Percentiles rank a stretch among this genome's conserved stretches.
These are phyloP conservation scores for Ambrosia trifida DNA, from an alignment of 129 eudicot genomes.

Conservation along the genomic window DNA sequence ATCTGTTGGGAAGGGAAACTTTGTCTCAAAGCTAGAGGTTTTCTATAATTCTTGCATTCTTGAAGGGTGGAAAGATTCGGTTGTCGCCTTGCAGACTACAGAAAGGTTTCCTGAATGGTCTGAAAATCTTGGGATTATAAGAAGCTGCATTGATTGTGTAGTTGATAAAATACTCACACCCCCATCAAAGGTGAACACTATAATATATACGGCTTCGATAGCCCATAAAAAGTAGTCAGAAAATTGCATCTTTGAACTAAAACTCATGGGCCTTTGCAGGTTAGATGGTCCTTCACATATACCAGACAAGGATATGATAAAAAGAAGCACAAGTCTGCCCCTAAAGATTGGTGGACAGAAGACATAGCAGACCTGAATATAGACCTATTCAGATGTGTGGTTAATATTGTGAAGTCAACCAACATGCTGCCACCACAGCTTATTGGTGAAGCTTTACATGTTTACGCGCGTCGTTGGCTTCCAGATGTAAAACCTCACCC, in stretches of 20 bases:
- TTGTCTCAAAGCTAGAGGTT: slow-evolving; percentile 55
- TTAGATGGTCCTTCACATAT: slow-evolving; percentile 83
- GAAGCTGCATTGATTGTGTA: slow-evolving; percentile 77
- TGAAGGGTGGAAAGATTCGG: slow-evolving; percentile 77
- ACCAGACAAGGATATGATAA: slow-evolving; percentile 69
- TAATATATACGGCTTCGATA: neutral
- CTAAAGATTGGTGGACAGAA: slow-evolving; percentile 98
- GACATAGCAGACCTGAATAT: slow-evolving; percentile 69
- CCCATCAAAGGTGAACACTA: slow-evolving; percentile 52
- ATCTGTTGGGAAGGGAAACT: slow-evolving; percentile 57
- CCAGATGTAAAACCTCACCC: slow-evolving; percentile 39
- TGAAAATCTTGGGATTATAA: slow-evolving; percentile 73
- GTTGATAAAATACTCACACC: slow-evolving; percentile 75
- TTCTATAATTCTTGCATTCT: slow-evolving; percentile 74
- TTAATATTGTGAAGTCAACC: slow-evolving; percentile 55
- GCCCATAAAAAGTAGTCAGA: neutral
- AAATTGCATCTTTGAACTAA: slow-evolving; percentile 6
- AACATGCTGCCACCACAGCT: slow-evolving; percentile 68
- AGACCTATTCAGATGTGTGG: slow-evolving; percentile 67
- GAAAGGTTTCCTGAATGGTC: slow-evolving; percentile 57
- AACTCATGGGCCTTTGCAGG: slow-evolving; percentile 43
- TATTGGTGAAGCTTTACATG: slow-evolving; percentile 89
- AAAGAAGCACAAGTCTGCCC: slow-evolving; percentile 54
- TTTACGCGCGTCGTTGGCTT: slow-evolving; percentile 75
- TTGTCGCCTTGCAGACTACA: slow-evolving; percentile 56